Evolutionary conservation across 2,329 filamentous ascomycete species (phyloP), one percentile per base, ranked within the genome.

Genomic region (Didymella pinodella): DNA sequence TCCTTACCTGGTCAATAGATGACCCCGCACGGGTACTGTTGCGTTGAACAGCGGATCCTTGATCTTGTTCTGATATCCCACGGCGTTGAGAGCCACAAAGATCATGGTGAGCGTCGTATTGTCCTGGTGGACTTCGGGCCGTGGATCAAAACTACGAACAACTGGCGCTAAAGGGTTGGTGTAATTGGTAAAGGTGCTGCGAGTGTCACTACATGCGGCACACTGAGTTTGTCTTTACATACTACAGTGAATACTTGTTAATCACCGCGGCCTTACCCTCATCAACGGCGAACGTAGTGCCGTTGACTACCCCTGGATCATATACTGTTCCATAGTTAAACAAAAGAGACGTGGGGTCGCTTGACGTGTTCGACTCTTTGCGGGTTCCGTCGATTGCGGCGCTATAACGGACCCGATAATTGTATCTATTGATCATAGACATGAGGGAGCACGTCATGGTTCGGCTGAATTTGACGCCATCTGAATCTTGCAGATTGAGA

Each of bases 21-120:
- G 22, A 22, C 22, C 22, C 22, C 3, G 22, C 22, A 22, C 22
- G 22, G 22, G 22, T 22, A 22, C 22, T 8, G 43, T 57, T n/a
- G 54, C 48, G 16, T 53, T 52, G 29, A 59, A 59, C 11, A 59
- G 18, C 10, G 56, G 56, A 36, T 59, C 56, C 4, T 54, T 26
- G 4, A 54, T 45, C 40, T 22, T n/a, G 4, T 22, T 45, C n/a
- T 48, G 16, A 16, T 59, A 54, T 2, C 22, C 11, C 10, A 49
- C 48, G 5, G n/a, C 16, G 49, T 59, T 59, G 0, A 18, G 25
- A 2, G 49, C 49, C 1, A 59, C 45, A 6, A 20, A 36, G 22
- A 57, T 53, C 3, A 57, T 14, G 2, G 18, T 8, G 4, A 57
- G 25, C 2, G 54, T 52, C 12, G n/a, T 52, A 29, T 57, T 57